Percentiles rank a stretch among this genome's conserved stretches.
These are phyloP conservation scores for Pyracantha coccinea DNA, from an alignment of 331 rosid genomes.

Conservation along the genomic window DNA sequence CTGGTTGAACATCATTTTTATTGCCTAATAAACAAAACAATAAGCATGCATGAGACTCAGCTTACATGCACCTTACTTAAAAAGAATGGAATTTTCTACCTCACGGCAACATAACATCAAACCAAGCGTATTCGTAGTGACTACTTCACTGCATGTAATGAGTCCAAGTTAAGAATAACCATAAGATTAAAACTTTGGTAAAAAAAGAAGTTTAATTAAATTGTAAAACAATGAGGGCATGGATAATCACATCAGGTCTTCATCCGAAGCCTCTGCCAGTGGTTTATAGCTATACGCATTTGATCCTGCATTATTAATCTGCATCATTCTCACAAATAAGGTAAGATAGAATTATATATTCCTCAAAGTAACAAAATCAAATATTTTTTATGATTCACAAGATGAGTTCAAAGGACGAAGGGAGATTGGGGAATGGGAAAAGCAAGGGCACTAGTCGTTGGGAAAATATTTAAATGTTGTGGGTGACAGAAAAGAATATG, in stretches of 20 bases:
- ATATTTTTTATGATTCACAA: neutral
- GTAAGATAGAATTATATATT: slow-evolving; percentile 21
- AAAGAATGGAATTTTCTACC: slow-evolving; percentile 39
- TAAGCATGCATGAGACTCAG: slow-evolving; percentile 17
- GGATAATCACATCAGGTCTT: slow-evolving; percentile 79
- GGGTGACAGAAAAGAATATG: neutral
- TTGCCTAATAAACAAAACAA: slow-evolving; percentile 50
- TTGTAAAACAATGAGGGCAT: neutral
- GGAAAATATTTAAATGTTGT: neutral
- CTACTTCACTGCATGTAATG: slow-evolving; percentile 77
- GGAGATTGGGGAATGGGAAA: neutral
- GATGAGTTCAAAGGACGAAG: neutral
- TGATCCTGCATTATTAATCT: slow-evolving; percentile 99
- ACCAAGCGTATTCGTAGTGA: slow-evolving; percentile 88
- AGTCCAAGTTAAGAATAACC: slow-evolving; percentile 12
- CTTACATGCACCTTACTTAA: slow-evolving; percentile 3
- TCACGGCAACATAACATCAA: slow-evolving; percentile 98
- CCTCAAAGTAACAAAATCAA: neutral
- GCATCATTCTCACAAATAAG: slow-evolving; percentile 37
- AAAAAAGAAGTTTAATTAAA: neutral
- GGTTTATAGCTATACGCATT: slow-evolving; percentile 91
- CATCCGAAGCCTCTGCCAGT: slow-evolving; percentile 89
- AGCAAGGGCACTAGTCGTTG: neutral
- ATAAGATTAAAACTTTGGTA: slow-evolving; percentile 5
- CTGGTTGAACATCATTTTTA: slow-evolving; percentile 83